Evolutionary conservation across 352 stramenopile species (phyloP).

Genomic region (Phytophthora europaea): DNA sequence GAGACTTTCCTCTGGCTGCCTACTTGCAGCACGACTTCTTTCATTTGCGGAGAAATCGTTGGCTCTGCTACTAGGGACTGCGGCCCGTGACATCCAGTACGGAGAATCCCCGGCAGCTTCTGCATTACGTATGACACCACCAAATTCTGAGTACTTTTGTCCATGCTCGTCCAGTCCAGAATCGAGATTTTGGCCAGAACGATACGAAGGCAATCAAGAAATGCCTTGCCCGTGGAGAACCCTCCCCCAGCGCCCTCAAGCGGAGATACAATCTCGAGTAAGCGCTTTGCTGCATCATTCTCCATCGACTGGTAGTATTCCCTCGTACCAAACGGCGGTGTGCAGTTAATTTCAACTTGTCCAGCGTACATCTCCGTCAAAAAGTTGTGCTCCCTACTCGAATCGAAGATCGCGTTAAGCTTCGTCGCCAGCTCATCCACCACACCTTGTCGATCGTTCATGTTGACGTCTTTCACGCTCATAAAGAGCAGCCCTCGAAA

Average conservation of each 20-base stretch:
- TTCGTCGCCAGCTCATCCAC: conserved; percentile 62
- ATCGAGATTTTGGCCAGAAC: conserved; percentile 80
- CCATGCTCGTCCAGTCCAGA: conserved; percentile 79
- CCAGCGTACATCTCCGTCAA: conserved; percentile 72
- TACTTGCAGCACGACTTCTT: conserved; percentile 24
- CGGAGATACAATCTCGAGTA: conserved; percentile 16
- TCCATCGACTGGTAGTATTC: conserved; percentile 61
- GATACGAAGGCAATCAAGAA: conserved; percentile 72
- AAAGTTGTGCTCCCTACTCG: conserved; percentile 70
- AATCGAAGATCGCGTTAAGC: conserved; percentile 47
- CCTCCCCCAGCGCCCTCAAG: conserved; percentile 10
- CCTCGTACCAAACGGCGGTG: conserved; percentile 63
- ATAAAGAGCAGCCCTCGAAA: conserved; percentile 45
- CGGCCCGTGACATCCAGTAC: conserved; percentile 38
- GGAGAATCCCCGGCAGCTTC: conserved; percentile 44
- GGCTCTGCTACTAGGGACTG: not conserved
- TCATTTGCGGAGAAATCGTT: conserved; percentile 26
- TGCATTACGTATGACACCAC: conserved; percentile 43
- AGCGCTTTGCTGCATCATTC: conserved; percentile 22
- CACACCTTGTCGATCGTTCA: conserved; percentile 40
- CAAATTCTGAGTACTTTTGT: conserved; percentile 53
- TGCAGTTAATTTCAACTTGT: conserved; percentile 71
- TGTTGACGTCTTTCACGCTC: conserved; percentile 69
- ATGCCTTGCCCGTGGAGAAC: conserved; percentile 55
- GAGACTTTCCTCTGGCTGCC: conserved; percentile 12